Base-by-base conservation (phyloP, 768 basidiomycete species). In the Austroboletus festivus region DNA sequence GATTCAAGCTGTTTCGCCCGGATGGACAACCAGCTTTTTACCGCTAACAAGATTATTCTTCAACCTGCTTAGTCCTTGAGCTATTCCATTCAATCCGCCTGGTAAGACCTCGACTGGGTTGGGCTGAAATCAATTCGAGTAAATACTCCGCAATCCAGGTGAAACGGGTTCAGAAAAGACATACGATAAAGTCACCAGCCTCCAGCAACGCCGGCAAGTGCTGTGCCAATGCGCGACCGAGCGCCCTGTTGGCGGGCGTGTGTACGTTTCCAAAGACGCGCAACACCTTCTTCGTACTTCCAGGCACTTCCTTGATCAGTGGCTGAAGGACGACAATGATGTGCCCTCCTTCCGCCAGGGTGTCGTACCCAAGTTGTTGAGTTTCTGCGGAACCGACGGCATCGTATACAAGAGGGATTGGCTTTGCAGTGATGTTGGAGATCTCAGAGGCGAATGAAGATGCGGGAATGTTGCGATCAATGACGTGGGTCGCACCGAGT, bases 41-140 rank as follows among this genome's bases (percentile, higher is more conserved):
- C 64, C 74, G 35, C 73, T 76, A 22, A 75, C 70, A 38, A 68
- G 56, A 26, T 71, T 64, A 12, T 60, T 56, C 58, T 55, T 58
- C 50, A 76, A 19, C 41, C 49, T 61, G 38, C 68, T 56, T 41
- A 78, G 38, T 4, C 69, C 73, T 5, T 47, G 53, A 1, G 30
- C 43, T 6, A 77, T 60, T 1, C 69, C 73, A 3, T 60, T 57
- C 15, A 76, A 49, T 5, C 77, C 73, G 15, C 64, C 62, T 0
- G 72, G 64, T 7, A 78, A 31, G 2, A 75, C 54, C 19, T 60
- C 59, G 19, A 55, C 40, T 5, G 7, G 31, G 39, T 54, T 60
- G 7, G 59, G 59, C 59, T 60, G 24, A 28, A 21, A 47, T 3
- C 5, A n/a, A 18, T 12, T 8, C 1, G 4, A 3, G 23, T 52